Evolutionary conservation across 768 basidiomycete species (phyloP).

Genomic region (Erythrobasidium yunnanense): DNA sequence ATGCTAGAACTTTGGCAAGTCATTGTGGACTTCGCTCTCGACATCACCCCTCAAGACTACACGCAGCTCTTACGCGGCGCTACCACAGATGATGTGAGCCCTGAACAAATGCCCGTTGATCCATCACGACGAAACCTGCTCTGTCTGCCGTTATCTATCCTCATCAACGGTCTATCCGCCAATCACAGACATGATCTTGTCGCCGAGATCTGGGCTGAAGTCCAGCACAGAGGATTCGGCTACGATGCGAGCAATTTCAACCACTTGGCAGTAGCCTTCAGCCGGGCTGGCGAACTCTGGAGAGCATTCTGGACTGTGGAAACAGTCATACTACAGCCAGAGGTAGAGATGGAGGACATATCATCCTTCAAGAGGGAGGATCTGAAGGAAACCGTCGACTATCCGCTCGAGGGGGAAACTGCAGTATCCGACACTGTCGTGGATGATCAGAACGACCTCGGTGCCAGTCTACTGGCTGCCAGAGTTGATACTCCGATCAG

Average conservation of each 20-base stretch:
- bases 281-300: constrained; percentile 69
- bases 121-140: constrained; percentile 51
- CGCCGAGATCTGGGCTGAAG: constrained; percentile 55
- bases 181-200: constrained; percentile 56
- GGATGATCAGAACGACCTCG: not conserved
- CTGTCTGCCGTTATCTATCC: constrained; percentile 66
- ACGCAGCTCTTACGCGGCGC: too few relatives aligned
- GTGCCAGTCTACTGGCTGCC: not conserved
- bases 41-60: not conserved
- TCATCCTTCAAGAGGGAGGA: not conserved
- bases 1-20: constrained; percentile 44
- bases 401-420: not conserved
- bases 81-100: too few relatives aligned
- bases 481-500: constrained; percentile 18
- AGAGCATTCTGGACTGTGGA: constrained; percentile 75
- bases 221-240: constrained; percentile 55
- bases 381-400: not conserved
- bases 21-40: constrained; percentile 31
- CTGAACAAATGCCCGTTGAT: constrained; percentile 13
- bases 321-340: constrained; percentile 48
- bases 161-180: constrained; percentile 61
- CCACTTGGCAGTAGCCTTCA: constrained; percentile 60
- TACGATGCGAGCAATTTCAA: constrained; percentile 92
- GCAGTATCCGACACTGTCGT: not conserved
- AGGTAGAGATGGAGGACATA: not conserved